Percentiles rank a stretch among this genome's conserved stretches.
phyloP scores from a whole-genome alignment of 2,329 filamentous ascomycete species.

The Gyromitra esculenta region DNA sequence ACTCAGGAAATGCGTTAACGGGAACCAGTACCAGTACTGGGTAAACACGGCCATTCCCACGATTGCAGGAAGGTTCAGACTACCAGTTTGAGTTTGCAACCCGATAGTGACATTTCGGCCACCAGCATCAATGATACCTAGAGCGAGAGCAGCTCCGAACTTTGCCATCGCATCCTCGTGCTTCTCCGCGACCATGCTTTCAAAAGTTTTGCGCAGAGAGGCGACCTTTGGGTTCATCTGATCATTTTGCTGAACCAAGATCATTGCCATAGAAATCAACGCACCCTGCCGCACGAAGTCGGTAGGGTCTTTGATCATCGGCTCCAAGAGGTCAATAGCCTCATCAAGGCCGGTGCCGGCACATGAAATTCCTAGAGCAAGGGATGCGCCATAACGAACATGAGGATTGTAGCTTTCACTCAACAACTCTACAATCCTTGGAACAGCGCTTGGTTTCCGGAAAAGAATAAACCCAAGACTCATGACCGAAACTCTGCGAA shows the following conservation, averaged over 20 bases:
- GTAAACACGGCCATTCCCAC: constrained; percentile 98
- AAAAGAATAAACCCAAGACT: constrained; percentile 98
- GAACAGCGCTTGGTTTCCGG: constrained; percentile 95
- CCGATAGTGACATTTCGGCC: constrained; percentile 98
- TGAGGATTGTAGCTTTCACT: constrained; percentile 99
- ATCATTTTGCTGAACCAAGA: constrained; percentile 99
- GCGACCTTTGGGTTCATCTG: constrained; percentile 97
- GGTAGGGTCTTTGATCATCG: constrained; percentile 99
- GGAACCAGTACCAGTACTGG: constrained; percentile 99
- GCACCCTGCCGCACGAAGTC: constrained; percentile 98
- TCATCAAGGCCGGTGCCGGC: constrained; percentile 95
- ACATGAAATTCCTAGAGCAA: constrained; percentile 98
- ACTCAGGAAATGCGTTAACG: constrained; percentile 95
- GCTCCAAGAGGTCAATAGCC: constrained; percentile 94
- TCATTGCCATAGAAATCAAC: constrained; percentile 93
- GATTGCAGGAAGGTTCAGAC: constrained; percentile 97
- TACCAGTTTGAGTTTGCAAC: constrained; percentile 95
- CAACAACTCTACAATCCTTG: constrained; percentile 97
- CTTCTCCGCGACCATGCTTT: constrained; percentile 91
- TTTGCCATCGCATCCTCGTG: constrained; percentile 99
- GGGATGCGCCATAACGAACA: constrained; percentile 95
- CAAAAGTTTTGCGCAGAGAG: constrained; percentile 87
- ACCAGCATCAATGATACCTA: constrained; percentile 97
- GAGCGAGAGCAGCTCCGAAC: constrained; percentile 90
- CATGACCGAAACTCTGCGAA: constrained; percentile 95